Base-by-base conservation (phyloP, 1,284 basidiomycete species). In the Cystobasidium pallidum region DNA sequence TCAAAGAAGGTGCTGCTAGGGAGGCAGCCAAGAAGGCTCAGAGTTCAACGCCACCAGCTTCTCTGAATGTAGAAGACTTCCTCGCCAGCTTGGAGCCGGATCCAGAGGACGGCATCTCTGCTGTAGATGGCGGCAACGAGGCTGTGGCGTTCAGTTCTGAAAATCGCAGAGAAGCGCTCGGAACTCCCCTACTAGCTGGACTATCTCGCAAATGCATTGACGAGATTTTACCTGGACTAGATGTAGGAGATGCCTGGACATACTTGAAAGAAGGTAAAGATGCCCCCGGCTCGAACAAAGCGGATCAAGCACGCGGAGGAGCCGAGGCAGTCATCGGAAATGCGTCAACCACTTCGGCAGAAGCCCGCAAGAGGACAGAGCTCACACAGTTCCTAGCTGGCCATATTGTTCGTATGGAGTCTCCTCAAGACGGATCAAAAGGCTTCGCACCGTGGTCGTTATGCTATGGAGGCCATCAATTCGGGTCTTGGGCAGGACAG, bases 391-490 rank as follows among this genome's bases (percentile, higher is more conserved):
- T 95, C 1, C 83, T 94, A 7, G 88, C 89, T 61, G 93, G 92
- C 0, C 86, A 89, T 74, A 87, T 86, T n/a, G 85, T 88, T 6
- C 83, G 94, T 32, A 86, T 88, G 82, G 86, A 73, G 30, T 54
- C 65, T 8, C 79, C 62, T 75, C 78, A 59, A 72, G 82, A 82
- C 26, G 81, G 58, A 80, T 19, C 78, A 80, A 30, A 34, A 57
- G 66, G 68, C 39, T 94, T 92, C 78, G 90, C 89, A 0, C 92
- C 94, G 0, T 96, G 92, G 91, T 88, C 90, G 8, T 84, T 92
- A 34, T 85, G 92, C 34, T 97, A 96, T 79, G 81, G 80, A 3
- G 79, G 76, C 2, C 75, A 71, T 55, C 75, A 74, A 61, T 72
- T 74, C 51, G 70, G 71, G 32, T 82, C 80, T 3, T 98, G 91